phyloP scores from a whole-genome alignment of 2,329 filamentous ascomycete genomes.

The Claviceps purpurea region DNA sequence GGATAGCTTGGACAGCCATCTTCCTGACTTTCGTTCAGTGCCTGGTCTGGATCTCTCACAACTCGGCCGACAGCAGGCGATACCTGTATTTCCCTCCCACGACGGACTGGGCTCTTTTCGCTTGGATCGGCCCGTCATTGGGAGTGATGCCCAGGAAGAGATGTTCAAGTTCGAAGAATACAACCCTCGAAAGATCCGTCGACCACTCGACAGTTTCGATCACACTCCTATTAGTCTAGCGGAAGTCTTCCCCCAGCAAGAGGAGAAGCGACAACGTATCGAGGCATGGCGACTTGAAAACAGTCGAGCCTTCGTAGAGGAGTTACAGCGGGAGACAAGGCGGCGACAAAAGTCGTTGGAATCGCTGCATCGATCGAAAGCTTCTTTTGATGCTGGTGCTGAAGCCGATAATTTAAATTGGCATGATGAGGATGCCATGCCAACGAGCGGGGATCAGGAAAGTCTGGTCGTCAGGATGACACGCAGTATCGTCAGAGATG shows the following conservation, averaged over 20 bases:
- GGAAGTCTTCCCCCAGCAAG: conserved; percentile 44
- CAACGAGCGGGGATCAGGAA: conserved; percentile 39
- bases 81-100: conserved; percentile 73
- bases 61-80: conserved; percentile 35
- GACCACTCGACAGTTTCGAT: conserved; percentile 39
- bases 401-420: conserved; percentile 32
- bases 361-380: conserved; percentile 22
- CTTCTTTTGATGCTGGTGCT: conserved; percentile 17
- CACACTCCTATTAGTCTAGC: conserved; percentile 37
- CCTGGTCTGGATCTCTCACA: conserved; percentile 19
- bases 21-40: conserved; percentile 70
- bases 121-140: conserved; percentile 41
- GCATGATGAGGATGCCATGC: conserved; percentile 37
- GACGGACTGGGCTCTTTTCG: conserved; percentile 84
- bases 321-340: conserved; percentile 75
- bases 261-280: conserved; percentile 70
- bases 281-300: conserved; percentile 89
- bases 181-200: conserved; percentile 55
- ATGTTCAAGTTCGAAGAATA: conserved; percentile 81
- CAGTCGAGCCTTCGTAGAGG: conserved; percentile 69
- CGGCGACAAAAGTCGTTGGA: conserved; percentile 51
- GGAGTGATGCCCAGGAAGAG: conserved; percentile 59
- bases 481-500: conserved; percentile 70
- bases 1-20: conserved; percentile 83
- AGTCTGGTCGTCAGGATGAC: conserved; percentile 73